Evolutionary conservation across 2,329 filamentous ascomycete species (phyloP), one percentile per base, ranked within the genome.

Genomic region (Calonectria pteridis): DNA sequence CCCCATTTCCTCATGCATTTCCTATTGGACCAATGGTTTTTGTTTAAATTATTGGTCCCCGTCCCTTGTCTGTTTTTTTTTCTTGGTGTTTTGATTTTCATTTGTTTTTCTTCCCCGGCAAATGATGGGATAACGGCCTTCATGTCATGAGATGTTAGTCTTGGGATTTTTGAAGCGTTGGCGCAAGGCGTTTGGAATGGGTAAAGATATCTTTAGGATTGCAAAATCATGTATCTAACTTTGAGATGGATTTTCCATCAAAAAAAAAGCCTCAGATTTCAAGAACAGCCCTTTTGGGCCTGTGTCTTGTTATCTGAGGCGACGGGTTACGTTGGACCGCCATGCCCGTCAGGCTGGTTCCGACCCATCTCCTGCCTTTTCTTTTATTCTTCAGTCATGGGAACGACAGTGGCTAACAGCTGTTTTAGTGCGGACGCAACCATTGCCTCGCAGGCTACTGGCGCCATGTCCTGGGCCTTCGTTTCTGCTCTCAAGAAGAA

Each of bases 391-490:
- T 31, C 26, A 26, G 31, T 13, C 28, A 46, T 23, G 43, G 64
- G 4, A 55, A 29, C 29, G 40, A 29, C 51, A 53, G n/a, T 29
- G 29, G 69, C 78, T 81, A 74, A 80, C 76, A 29, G 55, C 20
- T 4, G 26, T 69, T 59, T 63, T 80, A 98, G 95, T 77, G 94
- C 95, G 85, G 97, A 99, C 84, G 96, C 96, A n/a, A 94, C 92
- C 26, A 98, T 98, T 80, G 92, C 90, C 43, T 94, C 95, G 66
- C 91, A 98, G 85, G 96, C 97, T 33, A 98, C 97, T 0, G 97
- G 97, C 67, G 97, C 97, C 82, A 98, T 99, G 97, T 98, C 95
- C 1, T 98, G 94, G 93, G 97, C 97, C 13, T 99, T 99, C 84
- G 96, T 99, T 83, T 94, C 89, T 6, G 93, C 96, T 53, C 90